Evolutionary conservation across 345 rosid genomes (phyloP).

Genomic region (Cochlearia excelsa): DNA sequence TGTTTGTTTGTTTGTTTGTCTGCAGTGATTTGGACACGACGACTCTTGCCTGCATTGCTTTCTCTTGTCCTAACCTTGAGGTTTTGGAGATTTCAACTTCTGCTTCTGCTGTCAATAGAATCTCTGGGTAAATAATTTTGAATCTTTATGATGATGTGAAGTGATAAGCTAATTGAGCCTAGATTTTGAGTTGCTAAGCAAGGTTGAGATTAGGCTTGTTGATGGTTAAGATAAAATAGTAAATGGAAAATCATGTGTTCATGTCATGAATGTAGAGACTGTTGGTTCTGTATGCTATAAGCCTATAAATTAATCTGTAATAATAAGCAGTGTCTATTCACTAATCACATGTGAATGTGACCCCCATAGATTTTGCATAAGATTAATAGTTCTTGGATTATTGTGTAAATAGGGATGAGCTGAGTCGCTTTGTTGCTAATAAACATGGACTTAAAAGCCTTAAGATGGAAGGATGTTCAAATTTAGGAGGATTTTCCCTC

Average conservation of each 20-base stretch:
- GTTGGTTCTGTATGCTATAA: neutral
- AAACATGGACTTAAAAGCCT: constrained; percentile 72
- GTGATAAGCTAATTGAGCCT: neutral
- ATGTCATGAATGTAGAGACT: constrained; percentile 5
- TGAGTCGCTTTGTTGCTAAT: constrained; percentile 93
- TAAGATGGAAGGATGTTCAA: constrained; percentile 95
- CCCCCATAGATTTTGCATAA: too few relatives aligned
- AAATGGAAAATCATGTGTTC: neutral
- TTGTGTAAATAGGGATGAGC: constrained; percentile 62
- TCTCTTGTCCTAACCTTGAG: constrained; percentile 89
- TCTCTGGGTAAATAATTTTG: constrained; percentile 63
- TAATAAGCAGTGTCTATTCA: too few relatives aligned
- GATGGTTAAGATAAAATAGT: neutral
- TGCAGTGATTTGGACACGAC: constrained; percentile 91
- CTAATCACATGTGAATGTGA: too few relatives aligned
- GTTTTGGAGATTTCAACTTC: constrained; percentile 66
- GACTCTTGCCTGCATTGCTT: constrained; percentile 88
- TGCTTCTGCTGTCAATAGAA: constrained; percentile 62
- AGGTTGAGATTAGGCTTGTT: constrained; percentile 4
- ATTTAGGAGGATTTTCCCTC: constrained; percentile 74
- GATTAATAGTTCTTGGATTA: constrained; percentile 17
- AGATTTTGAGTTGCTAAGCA: constrained; percentile 1
- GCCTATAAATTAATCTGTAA: too few relatives aligned
- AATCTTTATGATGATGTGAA: neutral
- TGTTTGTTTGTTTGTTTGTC: neutral